Evolutionary conservation across 2,329 filamentous ascomycete genomes (phyloP).

Genomic region (Ophiostoma sp.): DNA sequence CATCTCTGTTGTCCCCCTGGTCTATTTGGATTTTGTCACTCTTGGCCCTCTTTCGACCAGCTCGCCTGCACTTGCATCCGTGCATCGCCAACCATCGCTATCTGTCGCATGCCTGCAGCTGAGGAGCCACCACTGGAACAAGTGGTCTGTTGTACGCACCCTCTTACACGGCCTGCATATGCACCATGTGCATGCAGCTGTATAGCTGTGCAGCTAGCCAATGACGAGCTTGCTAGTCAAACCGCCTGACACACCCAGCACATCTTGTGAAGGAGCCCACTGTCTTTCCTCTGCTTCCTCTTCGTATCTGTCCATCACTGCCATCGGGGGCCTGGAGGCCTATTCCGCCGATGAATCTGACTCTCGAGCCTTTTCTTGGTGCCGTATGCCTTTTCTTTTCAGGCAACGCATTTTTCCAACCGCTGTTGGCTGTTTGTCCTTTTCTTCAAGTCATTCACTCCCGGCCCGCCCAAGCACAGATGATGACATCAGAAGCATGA

Average conservation of each 20-base stretch:
- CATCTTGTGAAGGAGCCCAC: not conserved
- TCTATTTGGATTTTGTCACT: not conserved
- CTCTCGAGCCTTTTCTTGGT: not conserved
- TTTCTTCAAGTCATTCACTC: not conserved
- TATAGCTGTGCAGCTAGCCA: conserved; percentile 23
- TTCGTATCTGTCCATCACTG: conserved; percentile 9
- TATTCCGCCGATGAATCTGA: not conserved
- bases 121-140: conserved; percentile 15
- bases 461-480: not conserved
- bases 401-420: not conserved
- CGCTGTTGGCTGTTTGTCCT: not conserved
- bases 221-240: conserved; percentile 24
- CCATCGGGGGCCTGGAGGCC: conserved; percentile 9
- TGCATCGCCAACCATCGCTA: conserved; percentile 6
- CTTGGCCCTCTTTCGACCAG: not conserved
- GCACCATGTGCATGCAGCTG: conserved; percentile 13
- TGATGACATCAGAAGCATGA: not conserved
- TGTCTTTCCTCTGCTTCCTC: conserved; percentile 7
- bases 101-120: conserved; percentile 23
- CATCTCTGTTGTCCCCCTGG: not conserved
- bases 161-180: conserved; percentile 23
- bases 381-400: not conserved
- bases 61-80: conserved; percentile 18
- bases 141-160: conserved; percentile 24
- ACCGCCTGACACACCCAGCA: conserved; percentile 27